A percentile compares a stretch with the other conserved stretches of the same genome.
Conservation (phyloP, 2,329 filamentous ascomycete genomes). For the Colletotrichum australisinense region DNA sequence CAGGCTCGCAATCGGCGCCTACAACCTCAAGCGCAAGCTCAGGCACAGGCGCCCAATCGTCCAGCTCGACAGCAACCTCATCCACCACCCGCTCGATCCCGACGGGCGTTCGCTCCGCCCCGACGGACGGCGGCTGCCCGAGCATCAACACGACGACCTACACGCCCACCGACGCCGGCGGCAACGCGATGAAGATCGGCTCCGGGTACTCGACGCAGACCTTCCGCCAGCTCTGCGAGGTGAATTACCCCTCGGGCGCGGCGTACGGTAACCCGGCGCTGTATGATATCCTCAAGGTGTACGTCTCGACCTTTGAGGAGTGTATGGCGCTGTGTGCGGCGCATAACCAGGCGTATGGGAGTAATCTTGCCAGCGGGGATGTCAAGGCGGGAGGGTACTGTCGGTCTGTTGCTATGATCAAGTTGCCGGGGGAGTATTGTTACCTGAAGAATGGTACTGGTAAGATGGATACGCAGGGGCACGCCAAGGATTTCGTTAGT, state of each 20-base stretch:
- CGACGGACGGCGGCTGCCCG: slow-evolving; percentile 37
- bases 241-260: slow-evolving; percentile 35
- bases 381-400: slow-evolving; percentile 24
- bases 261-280: slow-evolving; percentile 33
- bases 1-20: neutral
- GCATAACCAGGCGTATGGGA: slow-evolving; percentile 27
- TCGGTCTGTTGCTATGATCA: slow-evolving; percentile 36
- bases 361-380: slow-evolving; percentile 9
- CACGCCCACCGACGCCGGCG: slow-evolving; percentile 30
- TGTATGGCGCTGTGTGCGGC: slow-evolving; percentile 38
- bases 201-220: slow-evolving; percentile 3
- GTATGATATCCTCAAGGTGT: slow-evolving; percentile 38
- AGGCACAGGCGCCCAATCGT: neutral
- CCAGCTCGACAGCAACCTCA: neutral
- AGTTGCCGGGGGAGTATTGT: slow-evolving; percentile 37
- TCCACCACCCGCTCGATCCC: neutral
- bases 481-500: slow-evolving; percentile 24
- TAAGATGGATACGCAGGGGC: slow-evolving; percentile 27
- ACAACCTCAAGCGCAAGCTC: neutral
- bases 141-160: slow-evolving; percentile 34
- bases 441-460: slow-evolving; percentile 40
- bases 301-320: slow-evolving; percentile 36
- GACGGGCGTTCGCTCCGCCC: slow-evolving; percentile 26
- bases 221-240: slow-evolving; percentile 36
- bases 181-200: neutral